phyloP scores from a whole-genome alignment of 2,329 filamentous ascomycete genomes.

The Nectriaceae sp. region DNA sequence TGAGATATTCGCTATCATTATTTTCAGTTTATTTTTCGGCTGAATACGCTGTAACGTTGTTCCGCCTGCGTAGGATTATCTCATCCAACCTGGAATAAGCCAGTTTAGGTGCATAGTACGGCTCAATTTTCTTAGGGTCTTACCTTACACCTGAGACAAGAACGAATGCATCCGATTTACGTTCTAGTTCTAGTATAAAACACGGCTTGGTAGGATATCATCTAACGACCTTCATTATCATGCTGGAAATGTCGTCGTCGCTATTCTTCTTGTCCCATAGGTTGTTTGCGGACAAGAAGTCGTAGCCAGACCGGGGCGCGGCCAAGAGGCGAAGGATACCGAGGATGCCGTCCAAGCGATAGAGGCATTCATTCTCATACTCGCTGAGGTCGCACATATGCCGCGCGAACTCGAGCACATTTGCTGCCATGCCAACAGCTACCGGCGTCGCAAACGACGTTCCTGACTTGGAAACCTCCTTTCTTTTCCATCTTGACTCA shows the following conservation, averaged over 20 bases:
- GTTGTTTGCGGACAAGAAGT: background rate
- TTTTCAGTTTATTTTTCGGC: too few relatives aligned
- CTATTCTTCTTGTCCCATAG: background rate
- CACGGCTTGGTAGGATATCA: too few relatives aligned
- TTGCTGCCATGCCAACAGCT: constrained; percentile 13
- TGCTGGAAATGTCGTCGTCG: background rate
- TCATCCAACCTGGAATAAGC: too few relatives aligned
- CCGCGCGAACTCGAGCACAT: constrained; percentile 1
- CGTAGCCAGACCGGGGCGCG: background rate
- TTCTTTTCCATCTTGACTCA: background rate
- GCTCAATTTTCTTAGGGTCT: too few relatives aligned
- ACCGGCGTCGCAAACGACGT: constrained; percentile 17
- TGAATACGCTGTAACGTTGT: too few relatives aligned
- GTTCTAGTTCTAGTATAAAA: too few relatives aligned
- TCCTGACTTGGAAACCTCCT: constrained; percentile 6
- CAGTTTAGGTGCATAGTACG: too few relatives aligned
- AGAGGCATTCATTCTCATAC: background rate
- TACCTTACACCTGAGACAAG: too few relatives aligned
- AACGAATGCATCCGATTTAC: too few relatives aligned
- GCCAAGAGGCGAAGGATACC: background rate
- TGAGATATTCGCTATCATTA: too few relatives aligned
- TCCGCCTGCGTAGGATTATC: too few relatives aligned
- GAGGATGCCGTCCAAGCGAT: background rate
- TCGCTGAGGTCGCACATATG: background rate
- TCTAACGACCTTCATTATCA: background rate